Evolutionary conservation across 345 rosid genomes (phyloP), one percentile per base, ranked within the genome.

Genomic region (Hibiscus syriacus): DNA sequence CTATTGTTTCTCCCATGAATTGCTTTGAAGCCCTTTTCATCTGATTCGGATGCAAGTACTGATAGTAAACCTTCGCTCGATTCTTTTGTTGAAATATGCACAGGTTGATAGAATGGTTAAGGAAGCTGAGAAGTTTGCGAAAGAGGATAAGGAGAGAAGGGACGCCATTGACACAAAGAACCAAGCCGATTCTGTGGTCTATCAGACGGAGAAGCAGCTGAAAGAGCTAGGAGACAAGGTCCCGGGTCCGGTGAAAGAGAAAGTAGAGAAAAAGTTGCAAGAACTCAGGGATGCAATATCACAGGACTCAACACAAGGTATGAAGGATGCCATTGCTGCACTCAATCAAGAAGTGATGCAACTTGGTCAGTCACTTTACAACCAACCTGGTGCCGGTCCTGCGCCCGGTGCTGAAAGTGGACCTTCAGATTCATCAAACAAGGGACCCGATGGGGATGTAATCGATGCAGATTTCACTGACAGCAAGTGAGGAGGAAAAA

Each of bases 161-260:
- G 98, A 93, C 2, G 88, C 97, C 1, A 90, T 93, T 8, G 98
- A 93, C 86, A 93, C 98, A 23, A 93, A 93, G 85, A 90, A 93
- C 81, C 98, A 93, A 55, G 98, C 97, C 0, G 98, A 90, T 68
- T 93, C 98, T 0, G 85, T 89, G 0, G 90, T 90, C 25, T 93
- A 93, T 80, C 98, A 90, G 71, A 93, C 97, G 2, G 97, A 93
- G 84, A 93, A 93, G 78, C 98, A 93, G 74, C 81, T 90, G 49
- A 90, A 89, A 78, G 98, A 93, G 73, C 83, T 89, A 0, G 96
- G 98, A 34, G 97, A 90, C 67, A 93, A 90, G 78, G 87, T 90
- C 14, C 98, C 98, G 38, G 91, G 78, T 11, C 81, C 86, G 3
- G 96, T 93, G 25, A 93, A 90, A 64, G 98, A 88, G 75, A 90